These are phyloP conservation scores for Diaporthe humulicola DNA, from an alignment of 2,329 filamentous ascomycete genomes.

Conservation along the genomic window DNA sequence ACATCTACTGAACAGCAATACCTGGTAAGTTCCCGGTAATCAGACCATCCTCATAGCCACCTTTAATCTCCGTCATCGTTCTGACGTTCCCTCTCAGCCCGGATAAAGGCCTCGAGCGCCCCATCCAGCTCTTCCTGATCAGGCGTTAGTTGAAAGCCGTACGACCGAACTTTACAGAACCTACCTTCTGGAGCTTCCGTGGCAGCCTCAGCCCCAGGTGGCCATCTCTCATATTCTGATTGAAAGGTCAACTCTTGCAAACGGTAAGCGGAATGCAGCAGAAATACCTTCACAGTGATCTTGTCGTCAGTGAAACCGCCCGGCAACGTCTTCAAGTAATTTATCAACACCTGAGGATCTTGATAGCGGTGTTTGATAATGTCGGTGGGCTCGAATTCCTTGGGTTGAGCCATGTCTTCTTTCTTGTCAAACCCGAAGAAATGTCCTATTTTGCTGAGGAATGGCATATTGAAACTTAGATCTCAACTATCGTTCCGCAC, in stretches of 20 bases:
- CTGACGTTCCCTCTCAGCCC: background rate
- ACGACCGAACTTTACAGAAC: background rate
- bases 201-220: background rate
- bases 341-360: background rate
- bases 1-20: too few relatives aligned
- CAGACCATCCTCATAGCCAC: too few relatives aligned
- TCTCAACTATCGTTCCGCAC: too few relatives aligned
- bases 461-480: background rate
- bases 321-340: background rate
- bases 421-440: background rate
- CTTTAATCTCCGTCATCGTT: background rate
- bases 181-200: background rate
- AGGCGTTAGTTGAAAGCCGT: background rate
- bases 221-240: background rate
- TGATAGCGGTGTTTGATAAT: background rate
- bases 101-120: background rate
- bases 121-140: background rate
- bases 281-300: background rate
- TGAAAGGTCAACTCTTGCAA: background rate
- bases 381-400: background rate
- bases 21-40: too few relatives aligned
- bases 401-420: background rate
- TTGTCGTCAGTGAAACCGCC: background rate
- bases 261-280: accelerated
- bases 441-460: background rate